phyloP scores from a whole-genome alignment of 1,284 basidiomycete genomes.

The Leccinum olivaceoglutinosum region DNA sequence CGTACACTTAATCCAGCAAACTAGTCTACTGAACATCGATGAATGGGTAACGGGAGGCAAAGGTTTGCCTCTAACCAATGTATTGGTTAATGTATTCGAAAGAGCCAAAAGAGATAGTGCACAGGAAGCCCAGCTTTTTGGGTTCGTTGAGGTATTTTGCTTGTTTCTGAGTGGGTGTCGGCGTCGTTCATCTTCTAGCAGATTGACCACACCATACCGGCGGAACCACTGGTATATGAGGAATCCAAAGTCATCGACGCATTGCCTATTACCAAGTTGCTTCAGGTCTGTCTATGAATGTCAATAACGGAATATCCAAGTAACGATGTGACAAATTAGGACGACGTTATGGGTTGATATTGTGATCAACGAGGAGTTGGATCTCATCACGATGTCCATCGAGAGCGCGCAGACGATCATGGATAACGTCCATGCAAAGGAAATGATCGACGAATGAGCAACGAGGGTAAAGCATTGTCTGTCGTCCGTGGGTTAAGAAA shows the following conservation, averaged over 20 bases:
- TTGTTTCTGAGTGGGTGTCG: background rate
- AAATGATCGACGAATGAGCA: slow-evolving; percentile 30
- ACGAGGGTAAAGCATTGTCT: slow-evolving; percentile 29
- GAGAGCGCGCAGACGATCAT: slow-evolving; percentile 33
- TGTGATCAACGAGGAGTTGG: slow-evolving; percentile 26
- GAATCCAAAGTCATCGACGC: slow-evolving; percentile 15
- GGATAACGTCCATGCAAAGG: slow-evolving; percentile 26
- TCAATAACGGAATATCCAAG: background rate
- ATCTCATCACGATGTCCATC: slow-evolving; percentile 38
- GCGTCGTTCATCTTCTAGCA: slow-evolving; percentile 13
- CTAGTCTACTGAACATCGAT: slow-evolving; percentile 33
- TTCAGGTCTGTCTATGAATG: slow-evolving; percentile 20
- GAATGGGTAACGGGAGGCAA: slow-evolving; percentile 31
- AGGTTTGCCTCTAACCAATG: slow-evolving; percentile 36
- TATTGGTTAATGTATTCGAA: slow-evolving; percentile 44
- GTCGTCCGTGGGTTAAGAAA: slow-evolving; percentile 3
- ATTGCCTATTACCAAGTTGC: slow-evolving; percentile 20
- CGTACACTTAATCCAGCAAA: slow-evolving; percentile 41
- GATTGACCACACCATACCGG: slow-evolving; percentile 33
- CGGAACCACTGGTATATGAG: slow-evolving; percentile 3
- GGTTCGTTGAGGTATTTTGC: slow-evolving; percentile 7
- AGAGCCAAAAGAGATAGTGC: slow-evolving; percentile 19
- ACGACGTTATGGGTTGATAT: slow-evolving; percentile 43
- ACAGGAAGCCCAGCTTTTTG: slow-evolving; percentile 10
- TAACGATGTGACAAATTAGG: slow-evolving; percentile 22